These are phyloP conservation scores for Gossypium mustelinum DNA, from an alignment of 345 rosid species.

Conservation along the genomic window DNA sequence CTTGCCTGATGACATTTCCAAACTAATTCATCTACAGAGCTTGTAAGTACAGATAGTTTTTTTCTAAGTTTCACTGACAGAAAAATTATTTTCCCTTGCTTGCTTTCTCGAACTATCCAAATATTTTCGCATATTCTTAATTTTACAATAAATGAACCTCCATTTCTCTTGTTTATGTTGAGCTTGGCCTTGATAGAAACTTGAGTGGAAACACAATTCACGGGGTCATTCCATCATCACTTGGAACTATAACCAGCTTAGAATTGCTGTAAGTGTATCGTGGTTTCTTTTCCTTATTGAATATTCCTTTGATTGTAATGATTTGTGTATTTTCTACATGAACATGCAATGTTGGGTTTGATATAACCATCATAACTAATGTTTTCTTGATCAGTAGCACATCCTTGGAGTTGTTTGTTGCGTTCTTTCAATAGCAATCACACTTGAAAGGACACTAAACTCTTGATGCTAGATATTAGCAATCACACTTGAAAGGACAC, in stretches of 20 bases:
- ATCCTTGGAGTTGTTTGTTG: conserved; percentile 2
- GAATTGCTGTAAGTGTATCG: conserved; percentile 63
- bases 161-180: conserved; percentile 2
- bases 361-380: neutral
- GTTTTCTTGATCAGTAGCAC: neutral
- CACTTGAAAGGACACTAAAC: neutral
- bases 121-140: conserved; percentile 5
- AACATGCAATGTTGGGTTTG: neutral
- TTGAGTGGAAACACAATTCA: conserved; percentile 74
- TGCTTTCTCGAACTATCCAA: neutral
- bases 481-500: neutral
- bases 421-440: neutral
- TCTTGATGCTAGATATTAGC: neutral
- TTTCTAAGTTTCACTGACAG: neutral
- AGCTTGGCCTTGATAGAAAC: conserved; percentile 50
- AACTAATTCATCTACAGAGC: conserved; percentile 70
- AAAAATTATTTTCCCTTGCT: neutral
- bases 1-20: conserved; percentile 70
- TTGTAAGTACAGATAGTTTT: conserved; percentile 48
- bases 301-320: neutral
- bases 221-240: conserved; percentile 70
- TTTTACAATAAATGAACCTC: neutral
- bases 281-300: conserved; percentile 1
- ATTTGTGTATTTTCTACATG: neutral
- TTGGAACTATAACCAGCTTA: conserved; percentile 63